A percentile compares a stretch with the other conserved stretches of the same genome.
Evolutionary conservation across 345 rosid genomes (phyloP).

Genomic region (Eucalyptus cladocalyx): DNA sequence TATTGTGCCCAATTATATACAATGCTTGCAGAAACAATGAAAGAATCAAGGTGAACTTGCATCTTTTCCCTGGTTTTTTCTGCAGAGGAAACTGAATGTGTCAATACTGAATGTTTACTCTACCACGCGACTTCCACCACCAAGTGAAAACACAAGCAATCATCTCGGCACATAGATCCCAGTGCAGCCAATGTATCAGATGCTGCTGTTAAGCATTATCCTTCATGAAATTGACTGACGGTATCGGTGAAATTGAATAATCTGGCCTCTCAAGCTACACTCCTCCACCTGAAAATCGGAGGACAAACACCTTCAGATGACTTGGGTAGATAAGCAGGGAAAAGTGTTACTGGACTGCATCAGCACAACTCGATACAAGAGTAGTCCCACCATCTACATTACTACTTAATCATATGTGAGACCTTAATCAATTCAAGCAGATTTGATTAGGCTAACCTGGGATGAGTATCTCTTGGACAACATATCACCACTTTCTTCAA

Average conservation of each 20-base stretch:
- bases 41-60: not conserved
- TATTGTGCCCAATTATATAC: not conserved
- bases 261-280: conserved; percentile 53
- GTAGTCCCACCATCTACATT: not conserved
- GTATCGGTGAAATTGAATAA: conserved; percentile 32
- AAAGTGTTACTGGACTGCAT: not conserved
- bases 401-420: not conserved
- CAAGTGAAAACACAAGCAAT: not conserved
- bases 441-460: conserved; percentile 33
- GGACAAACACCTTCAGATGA: not conserved
- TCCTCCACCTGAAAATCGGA: conserved; percentile 50
- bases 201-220: not conserved
- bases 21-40: not conserved
- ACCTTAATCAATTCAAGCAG: not conserved
- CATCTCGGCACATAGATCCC: not conserved
- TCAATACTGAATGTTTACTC: not conserved
- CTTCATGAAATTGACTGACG: not conserved
- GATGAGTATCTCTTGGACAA: conserved; percentile 27
- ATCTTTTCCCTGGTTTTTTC: not conserved
- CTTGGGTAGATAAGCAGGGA: not conserved
- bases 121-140: not conserved
- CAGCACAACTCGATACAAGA: not conserved
- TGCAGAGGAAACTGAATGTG: not conserved
- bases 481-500: conserved; percentile 56
- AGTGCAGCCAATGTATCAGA: not conserved